Conservation (phyloP, 306 rosid species). For the Begonia peltatifolia region DNA sequence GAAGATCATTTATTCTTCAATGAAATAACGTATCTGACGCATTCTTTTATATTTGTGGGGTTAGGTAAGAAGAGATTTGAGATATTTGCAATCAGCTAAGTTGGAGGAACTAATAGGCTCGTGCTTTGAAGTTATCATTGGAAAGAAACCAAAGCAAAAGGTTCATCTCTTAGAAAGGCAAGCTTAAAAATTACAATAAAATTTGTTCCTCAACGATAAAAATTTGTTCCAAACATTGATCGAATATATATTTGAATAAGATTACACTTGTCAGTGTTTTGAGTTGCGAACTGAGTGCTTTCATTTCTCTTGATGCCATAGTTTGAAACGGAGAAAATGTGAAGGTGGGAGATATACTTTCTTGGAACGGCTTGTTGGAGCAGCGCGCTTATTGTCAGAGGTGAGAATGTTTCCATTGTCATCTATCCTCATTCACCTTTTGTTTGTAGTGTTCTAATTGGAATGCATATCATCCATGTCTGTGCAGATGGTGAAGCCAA, state of each 20-base stretch:
- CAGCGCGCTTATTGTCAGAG: constrained; percentile 57
- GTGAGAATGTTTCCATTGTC: constrained; percentile 18
- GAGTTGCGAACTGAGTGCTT: too few relatives aligned
- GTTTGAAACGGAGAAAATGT: constrained; percentile 74
- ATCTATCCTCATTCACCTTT: too few relatives aligned
- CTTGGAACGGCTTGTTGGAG: constrained; percentile 74
- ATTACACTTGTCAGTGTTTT: too few relatives aligned
- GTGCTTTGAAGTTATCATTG: constrained; percentile 50
- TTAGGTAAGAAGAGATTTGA: constrained; percentile 73
- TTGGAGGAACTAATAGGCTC: constrained; percentile 56
- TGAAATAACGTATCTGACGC: neutral
- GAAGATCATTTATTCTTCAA: too few relatives aligned
- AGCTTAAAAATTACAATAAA: neutral
- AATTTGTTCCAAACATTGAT: too few relatives aligned
- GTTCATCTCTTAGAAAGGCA: constrained; percentile 71
- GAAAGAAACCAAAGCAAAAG: constrained; percentile 66
- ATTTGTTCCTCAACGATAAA: too few relatives aligned
- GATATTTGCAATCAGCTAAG: constrained; percentile 42
- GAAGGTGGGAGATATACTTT: constrained; percentile 43
- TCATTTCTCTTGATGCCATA: constrained; percentile 6
- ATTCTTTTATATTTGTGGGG: constrained; percentile 3
- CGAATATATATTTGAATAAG: too few relatives aligned
- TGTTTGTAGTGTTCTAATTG: too few relatives aligned
- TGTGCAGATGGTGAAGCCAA: constrained; percentile 86
- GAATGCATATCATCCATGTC: too few relatives aligned